Base-by-base conservation (phyloP, 306 rosid species). In the Quercus aquifolioides region DNA sequence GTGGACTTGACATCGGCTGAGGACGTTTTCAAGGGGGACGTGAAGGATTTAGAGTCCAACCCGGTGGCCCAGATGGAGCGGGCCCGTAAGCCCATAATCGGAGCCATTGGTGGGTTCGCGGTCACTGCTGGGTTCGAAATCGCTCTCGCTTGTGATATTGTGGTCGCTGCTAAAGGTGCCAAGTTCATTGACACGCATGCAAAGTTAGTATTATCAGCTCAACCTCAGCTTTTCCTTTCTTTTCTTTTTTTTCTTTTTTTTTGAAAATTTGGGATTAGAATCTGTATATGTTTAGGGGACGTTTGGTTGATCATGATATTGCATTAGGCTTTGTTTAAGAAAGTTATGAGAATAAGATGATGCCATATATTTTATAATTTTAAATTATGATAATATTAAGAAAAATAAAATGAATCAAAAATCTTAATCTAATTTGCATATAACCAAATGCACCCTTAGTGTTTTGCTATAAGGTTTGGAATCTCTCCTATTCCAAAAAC, bases 61-160 rank as follows among this genome's bases (percentile, higher is more conserved):
- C 80, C 93, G 23, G 97, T 95, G 0, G 87, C 79, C 43, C 99
- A 92, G 65, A 92, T 95, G 94, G 98, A 95, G 75, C 91, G 74
- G 17, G 90, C 96, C 86, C 84, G 89, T 3, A 95, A 90, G 64
- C 99, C 99, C 33, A 91, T 92, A 10, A 92, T 95, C 15, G 99
- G 93, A 41, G 99, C 96, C 33, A 75, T 95, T 4, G 81, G 41
- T 74, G 99, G 99, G 73, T 95, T 95, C 79, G 98, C 99, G 1
- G 89, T 92, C 74, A 95, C 99, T 1, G 98, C 99, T 28, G 99
- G 98, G 1, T 95, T 95, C 69, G 99, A 95, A 76, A 91, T 95
- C 76, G 88, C 98, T 0, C 92, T 95, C 21, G 94, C 99, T 52
- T 95, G 98, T 71, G 99, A 95, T 70, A 73, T 92, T 9, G 38